A percentile compares a stretch with the other conserved stretches of the same genome.
Evolutionary conservation across 768 basidiomycete species (phyloP).

Genomic region (Boletus subcaerulescens): DNA sequence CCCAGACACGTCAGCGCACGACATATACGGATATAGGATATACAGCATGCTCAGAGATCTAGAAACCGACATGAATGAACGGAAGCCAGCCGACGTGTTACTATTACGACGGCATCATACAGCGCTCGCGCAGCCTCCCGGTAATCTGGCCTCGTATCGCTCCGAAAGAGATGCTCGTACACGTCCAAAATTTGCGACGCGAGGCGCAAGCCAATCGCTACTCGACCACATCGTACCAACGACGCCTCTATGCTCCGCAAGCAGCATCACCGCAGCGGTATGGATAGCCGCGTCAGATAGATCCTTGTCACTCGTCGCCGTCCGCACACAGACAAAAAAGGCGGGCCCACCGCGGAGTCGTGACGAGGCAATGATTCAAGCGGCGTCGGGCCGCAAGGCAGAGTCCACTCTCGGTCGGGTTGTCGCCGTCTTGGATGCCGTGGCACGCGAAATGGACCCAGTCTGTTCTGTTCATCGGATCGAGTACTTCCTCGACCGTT

Average conservation of each 20-base stretch:
- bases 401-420: constrained; percentile 24
- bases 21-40: too few species aligned
- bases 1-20: too few species aligned
- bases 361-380: constrained; percentile 5
- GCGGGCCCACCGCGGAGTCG: constrained; percentile 29
- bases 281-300: constrained; percentile 39
- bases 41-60: too few species aligned
- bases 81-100: too few species aligned
- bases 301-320: constrained; percentile 34
- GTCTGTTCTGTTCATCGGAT: not conserved
- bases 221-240: constrained; percentile 47
- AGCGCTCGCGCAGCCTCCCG: constrained; percentile 1
- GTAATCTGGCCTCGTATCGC: not conserved
- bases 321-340: constrained; percentile 48
- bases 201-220: constrained; percentile 35
- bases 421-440: not conserved
- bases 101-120: not conserved
- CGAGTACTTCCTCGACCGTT: not conserved
- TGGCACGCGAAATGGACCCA: constrained; percentile 1
- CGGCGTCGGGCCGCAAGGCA: constrained; percentile 8
- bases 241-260: constrained; percentile 31
- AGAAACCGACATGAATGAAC: too few species aligned
- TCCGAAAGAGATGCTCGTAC: constrained; percentile 19
- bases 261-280: constrained; percentile 41
- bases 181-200: constrained; percentile 28